Percentiles rank a stretch among this genome's conserved stretches.
phyloP scores from a whole-genome alignment of 176 grass and related monocot species.

The Aegilops bicornis region DNA sequence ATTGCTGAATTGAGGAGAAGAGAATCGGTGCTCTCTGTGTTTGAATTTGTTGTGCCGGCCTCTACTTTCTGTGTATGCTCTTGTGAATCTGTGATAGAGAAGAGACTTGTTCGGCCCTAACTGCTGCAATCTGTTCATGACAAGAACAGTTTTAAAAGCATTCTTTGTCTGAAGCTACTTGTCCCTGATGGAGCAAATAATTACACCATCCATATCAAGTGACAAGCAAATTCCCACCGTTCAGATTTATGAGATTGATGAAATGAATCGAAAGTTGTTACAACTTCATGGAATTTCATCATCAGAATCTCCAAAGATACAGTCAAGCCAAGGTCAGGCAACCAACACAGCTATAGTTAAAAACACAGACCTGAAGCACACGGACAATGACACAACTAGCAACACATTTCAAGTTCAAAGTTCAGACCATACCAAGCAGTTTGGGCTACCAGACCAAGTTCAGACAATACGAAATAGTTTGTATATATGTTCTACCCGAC shows the following conservation, averaged over 20 bases:
- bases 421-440: background rate
- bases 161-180: background rate
- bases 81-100: background rate
- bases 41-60: background rate
- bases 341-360: background rate
- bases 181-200: background rate
- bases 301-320: background rate
- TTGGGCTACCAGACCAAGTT: background rate
- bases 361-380: background rate
- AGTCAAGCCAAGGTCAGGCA: background rate
- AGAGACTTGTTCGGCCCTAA: too few species aligned
- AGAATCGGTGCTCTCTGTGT: background rate
- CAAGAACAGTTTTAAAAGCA: background rate
- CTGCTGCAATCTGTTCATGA: background rate
- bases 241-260: background rate
- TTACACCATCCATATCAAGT: background rate
- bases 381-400: background rate
- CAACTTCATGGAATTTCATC: background rate
- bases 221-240: background rate
- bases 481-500: constrained; percentile 1
- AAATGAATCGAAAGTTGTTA: background rate
- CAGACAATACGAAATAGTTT: background rate
- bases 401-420: background rate
- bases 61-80: background rate
- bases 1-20: background rate